Conservation (phyloP, 2,329 filamentous ascomycete species). For the Dactylonectria estremocensis region DNA sequence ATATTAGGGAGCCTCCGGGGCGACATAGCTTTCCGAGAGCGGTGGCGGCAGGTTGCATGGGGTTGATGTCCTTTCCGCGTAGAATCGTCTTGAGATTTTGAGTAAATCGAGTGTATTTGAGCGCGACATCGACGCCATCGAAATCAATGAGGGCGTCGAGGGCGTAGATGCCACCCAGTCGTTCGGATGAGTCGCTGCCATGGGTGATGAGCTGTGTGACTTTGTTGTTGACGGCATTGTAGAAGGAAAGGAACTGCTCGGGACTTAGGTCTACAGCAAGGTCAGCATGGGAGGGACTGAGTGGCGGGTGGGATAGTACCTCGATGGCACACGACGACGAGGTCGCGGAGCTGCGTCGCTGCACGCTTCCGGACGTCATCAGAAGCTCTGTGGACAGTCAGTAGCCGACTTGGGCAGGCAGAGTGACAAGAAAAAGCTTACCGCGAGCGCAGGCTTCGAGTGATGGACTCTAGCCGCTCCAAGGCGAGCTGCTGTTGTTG, state of each 20-base stretch:
- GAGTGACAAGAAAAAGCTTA: conserved; percentile 48
- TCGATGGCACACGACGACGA: conserved; percentile 70
- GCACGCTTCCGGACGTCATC: conserved; percentile 69
- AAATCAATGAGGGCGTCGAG: conserved; percentile 96
- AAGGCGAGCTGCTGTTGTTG: conserved; percentile 68
- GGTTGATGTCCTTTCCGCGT: conserved; percentile 89
- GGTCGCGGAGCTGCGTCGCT: conserved; percentile 68
- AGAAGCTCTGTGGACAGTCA: conserved; percentile 49
- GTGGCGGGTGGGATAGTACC: conserved; percentile 56
- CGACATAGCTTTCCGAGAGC: conserved; percentile 92
- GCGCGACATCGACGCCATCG: conserved; percentile 91
- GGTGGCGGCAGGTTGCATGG: conserved; percentile 91
- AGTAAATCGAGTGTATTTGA: conserved; percentile 95
- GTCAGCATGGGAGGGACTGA: conserved; percentile 35
- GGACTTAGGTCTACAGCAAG: conserved; percentile 76
- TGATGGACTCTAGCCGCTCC: conserved; percentile 69
- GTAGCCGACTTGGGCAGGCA: conserved; percentile 10
- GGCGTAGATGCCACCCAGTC: conserved; percentile 91
- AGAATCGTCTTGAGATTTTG: conserved; percentile 91
- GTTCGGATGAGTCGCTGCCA: conserved; percentile 88
- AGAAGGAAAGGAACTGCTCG: conserved; percentile 80
- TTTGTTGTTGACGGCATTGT: conserved; percentile 69
- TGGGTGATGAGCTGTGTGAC: conserved; percentile 82
- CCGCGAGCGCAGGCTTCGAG: conserved; percentile 71
- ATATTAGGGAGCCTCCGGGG: conserved; percentile 93